Percentiles rank a stretch among this genome's conserved stretches.
Conservation (phyloP, 2,329 filamentous ascomycete species). For the Arthrobotrys musiformis region DNA sequence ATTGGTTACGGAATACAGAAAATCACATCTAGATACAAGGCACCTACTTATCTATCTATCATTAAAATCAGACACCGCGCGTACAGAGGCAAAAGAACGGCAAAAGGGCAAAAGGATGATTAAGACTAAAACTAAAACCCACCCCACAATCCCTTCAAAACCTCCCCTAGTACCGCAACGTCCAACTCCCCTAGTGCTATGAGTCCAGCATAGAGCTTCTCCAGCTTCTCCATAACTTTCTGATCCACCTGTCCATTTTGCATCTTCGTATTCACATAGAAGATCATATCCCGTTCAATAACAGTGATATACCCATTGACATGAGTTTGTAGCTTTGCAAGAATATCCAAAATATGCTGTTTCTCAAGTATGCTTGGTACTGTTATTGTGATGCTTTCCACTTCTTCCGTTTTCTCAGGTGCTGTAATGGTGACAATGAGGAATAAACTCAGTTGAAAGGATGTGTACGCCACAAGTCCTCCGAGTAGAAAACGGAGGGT, state of each 20-base stretch:
- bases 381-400: neutral
- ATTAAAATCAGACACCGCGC: neutral
- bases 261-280: neutral
- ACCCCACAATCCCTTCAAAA: slow-evolving; percentile 21
- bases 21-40: slow-evolving; percentile 1
- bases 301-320: neutral
- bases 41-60: too few species aligned
- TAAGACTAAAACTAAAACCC: neutral
- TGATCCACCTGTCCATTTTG: neutral
- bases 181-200: slow-evolving; percentile 2
- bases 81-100: too few species aligned
- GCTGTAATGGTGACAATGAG: neutral
- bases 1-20: slow-evolving; percentile 34
- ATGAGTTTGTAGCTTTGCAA: neutral
- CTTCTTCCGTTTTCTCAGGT: neutral
- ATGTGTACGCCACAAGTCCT: neutral
- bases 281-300: slow-evolving; percentile 19
- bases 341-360: neutral
- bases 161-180: neutral
- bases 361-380: neutral
- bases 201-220: slow-evolving; percentile 16
- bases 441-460: neutral
- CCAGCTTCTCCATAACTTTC: neutral
- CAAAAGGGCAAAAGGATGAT: neutral
- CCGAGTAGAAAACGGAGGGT: neutral